phyloP scores from a whole-genome alignment of 2,329 filamentous ascomycete genomes.

The Fusarium odoratissimum region DNA sequence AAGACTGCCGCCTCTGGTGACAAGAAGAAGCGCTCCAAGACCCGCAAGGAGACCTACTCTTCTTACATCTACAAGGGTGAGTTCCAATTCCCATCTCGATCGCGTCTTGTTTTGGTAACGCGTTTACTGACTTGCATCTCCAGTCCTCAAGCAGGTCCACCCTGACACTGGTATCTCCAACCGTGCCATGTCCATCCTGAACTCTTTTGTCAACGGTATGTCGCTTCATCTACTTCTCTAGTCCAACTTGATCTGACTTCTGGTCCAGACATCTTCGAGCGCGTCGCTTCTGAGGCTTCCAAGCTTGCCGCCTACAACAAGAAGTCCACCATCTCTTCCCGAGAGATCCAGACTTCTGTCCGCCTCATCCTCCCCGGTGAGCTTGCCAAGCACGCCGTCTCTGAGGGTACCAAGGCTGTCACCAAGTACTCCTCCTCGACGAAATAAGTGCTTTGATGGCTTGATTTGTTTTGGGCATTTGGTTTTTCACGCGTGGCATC shows the following conservation, averaged over 20 bases:
- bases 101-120: slow-evolving; percentile 11
- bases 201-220: slow-evolving; percentile 99
- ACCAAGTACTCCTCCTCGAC: slow-evolving; percentile 99
- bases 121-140: slow-evolving; percentile 41
- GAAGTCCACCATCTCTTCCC: slow-evolving; percentile 99
- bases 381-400: slow-evolving; percentile 99
- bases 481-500: slow-evolving; percentile 64
- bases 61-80: slow-evolving; percentile 99
- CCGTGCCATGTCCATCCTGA: slow-evolving; percentile 99
- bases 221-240: slow-evolving; percentile 4
- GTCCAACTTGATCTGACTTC: slow-evolving; percentile 5
- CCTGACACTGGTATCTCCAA: slow-evolving; percentile 99
- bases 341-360: slow-evolving; percentile 99
- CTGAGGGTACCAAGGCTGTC: slow-evolving; percentile 99
- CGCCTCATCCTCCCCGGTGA: slow-evolving; percentile 98
- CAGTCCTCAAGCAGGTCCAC: slow-evolving; percentile 99
- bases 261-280: slow-evolving; percentile 92
- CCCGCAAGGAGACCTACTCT: slow-evolving; percentile 99
- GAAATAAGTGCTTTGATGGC: slow-evolving; percentile 80
- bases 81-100: slow-evolving; percentile 15
- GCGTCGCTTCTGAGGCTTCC: slow-evolving; percentile 96
- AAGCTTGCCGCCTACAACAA: slow-evolving; percentile 99
- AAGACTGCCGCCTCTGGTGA: slow-evolving; percentile 97
- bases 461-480: slow-evolving; percentile 71
- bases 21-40: slow-evolving; percentile 99